Percentiles rank a stretch among this genome's conserved stretches.
Evolutionary conservation across 164 flowering plant species (phyloP).

Genomic region (Pachysandra terminalis): DNA sequence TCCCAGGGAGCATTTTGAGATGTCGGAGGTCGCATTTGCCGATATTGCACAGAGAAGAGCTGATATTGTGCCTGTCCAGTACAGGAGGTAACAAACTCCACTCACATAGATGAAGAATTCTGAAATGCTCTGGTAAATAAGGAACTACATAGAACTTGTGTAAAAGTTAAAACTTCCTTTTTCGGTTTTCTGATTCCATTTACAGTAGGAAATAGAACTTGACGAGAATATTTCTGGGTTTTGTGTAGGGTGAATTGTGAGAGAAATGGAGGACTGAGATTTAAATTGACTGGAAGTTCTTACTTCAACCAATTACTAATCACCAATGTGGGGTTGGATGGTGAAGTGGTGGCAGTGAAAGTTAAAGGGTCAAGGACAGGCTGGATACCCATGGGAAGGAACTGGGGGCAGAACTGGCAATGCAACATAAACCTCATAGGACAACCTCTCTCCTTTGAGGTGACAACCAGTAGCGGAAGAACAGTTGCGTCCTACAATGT

Average conservation of each 20-base stretch:
- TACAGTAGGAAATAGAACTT: too few species aligned
- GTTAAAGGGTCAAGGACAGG: slow-evolving; percentile 85
- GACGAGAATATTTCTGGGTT: neutral
- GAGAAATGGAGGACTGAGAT: slow-evolving; percentile 66
- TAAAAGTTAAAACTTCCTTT: too few species aligned
- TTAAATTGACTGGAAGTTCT: slow-evolving; percentile 47
- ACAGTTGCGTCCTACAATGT: slow-evolving; percentile 60
- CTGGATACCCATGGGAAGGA: too few species aligned
- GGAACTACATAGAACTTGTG: too few species aligned
- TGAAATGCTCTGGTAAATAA: too few species aligned
- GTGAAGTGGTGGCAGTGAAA: slow-evolving; percentile 66
- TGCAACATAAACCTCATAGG: slow-evolving; percentile 48
- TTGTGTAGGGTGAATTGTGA: slow-evolving; percentile 61
- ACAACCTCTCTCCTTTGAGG: slow-evolving; percentile 66
- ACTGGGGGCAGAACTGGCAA: slow-evolving; percentile 94
- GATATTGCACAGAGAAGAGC: slow-evolving; percentile 55
- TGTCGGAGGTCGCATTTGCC: slow-evolving; percentile 60
- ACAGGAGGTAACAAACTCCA: slow-evolving; percentile 44
- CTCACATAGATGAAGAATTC: neutral
- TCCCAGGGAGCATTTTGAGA: slow-evolving; percentile 72
- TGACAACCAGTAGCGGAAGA: slow-evolving; percentile 45
- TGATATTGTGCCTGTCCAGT: slow-evolving; percentile 70
- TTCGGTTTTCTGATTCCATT: too few species aligned
- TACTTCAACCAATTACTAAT: slow-evolving; percentile 66
- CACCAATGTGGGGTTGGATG: slow-evolving; percentile 68